Evolutionary conservation across 179 eudicot genomes (phyloP), one percentile per base, ranked within the genome.

Genomic region (Actinidia polygama): DNA sequence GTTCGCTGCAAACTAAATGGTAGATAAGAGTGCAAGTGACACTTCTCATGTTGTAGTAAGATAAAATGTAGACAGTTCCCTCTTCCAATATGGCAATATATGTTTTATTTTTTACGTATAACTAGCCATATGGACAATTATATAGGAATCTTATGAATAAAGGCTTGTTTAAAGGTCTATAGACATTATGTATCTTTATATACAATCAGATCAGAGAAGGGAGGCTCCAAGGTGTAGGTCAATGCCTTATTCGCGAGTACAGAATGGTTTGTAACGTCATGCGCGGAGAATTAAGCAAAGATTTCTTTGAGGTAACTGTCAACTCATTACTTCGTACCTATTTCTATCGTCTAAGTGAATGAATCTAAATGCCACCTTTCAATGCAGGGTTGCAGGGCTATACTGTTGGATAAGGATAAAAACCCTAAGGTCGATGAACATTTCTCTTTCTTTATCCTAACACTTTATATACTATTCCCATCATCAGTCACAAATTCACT

Each of bases 381-480:
- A 61, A 54, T 85, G 81, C 93, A 95, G 98, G 98, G 98, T 73
- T 91, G 95, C 86, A 90, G 98, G 84, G 98, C 98, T 72, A 81
- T 95, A 84, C 87, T 95, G 73, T 21, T 92, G 79, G 98, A 95
- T 84, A 95, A 92, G 85, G 98, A 95, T 82, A 89, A 82, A 81
- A 94, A 94, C 81, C 98, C 98, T 6, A 95, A 94, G 96, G 98
- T 94, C 7, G 63, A 7, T 26, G 30, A 18, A 23, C n/a, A 40
- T 46, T 68, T 58, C 62, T 50, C 14, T n/a, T 6, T 54, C 61
- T n/a, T 12, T 77, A 46, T 14, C n/a, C 6, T 14, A 24, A 11
- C 14, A 10, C 36, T 11, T 70, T 50, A 19, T 23, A 5, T 59
- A 1, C 30, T 26, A 44, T 46, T 15, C 1, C 21, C 14, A 23